Base-by-base conservation (phyloP, 2,329 filamentous ascomycete species). In the Xylaria sp. region DNA sequence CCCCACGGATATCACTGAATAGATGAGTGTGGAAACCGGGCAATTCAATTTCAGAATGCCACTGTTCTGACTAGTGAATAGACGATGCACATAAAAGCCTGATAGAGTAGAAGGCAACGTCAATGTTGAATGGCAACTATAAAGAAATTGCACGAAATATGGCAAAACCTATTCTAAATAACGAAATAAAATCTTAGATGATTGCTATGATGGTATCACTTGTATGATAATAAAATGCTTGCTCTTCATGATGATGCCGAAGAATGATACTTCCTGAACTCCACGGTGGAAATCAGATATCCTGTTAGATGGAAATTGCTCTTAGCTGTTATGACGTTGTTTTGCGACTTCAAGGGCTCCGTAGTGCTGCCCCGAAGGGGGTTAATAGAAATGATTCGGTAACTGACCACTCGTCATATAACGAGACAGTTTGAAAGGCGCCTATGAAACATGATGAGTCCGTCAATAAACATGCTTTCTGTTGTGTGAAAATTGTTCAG, bases 371-470 rank as follows among this genome's bases (percentile, higher is more conserved):
- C 18, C 10, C 37, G 20, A 55, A n/a, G 12, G n/a, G 15, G 5
- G 44, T 39, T 28, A 23, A 39, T 15, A 2, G 13, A 56, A 46
- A 37, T 46, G 20, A 28, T 44, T 56, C 56, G 12, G 23, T 12
- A 44, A 65, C 59, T 18, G 39, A 12, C 50, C 13, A n/a, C 13
- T 56, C 12, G 67, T 76, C 58, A 78, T 58, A 71, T 65, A 66
- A 77, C 76, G 10, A 74, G 67, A 61, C 76, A 77, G 56, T 72
- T 73, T 18, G 74, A 72, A 51, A 76, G 46, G 31, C 70, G 69
- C 76, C 76, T 78, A 71, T 61, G 23, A 66, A 58, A 58, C 10
- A 28, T 63, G 51, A 69, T 28, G 61, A 55, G 67, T 62, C 65
- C 63, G 72, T 77, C 64, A 77, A 76, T 55, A 70, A 69, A 64